Conservation (phyloP, 306 rosid species). For the Vicia faba region DNA sequence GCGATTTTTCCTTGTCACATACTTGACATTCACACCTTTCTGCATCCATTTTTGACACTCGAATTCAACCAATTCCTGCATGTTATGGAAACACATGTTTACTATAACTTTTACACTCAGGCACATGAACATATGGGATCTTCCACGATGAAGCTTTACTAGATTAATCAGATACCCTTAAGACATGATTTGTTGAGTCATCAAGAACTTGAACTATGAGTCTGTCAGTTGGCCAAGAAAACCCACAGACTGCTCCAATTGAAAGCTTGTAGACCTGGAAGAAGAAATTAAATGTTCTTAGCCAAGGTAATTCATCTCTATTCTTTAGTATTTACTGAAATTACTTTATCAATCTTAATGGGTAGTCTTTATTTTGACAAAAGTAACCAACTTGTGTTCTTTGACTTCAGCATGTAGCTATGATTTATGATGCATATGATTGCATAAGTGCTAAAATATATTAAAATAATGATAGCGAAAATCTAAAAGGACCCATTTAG, state of each 20-base stretch:
- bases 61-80: slow-evolving; percentile 55
- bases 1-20: slow-evolving; percentile 54
- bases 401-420: slow-evolving; percentile 36
- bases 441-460: slow-evolving; percentile 7
- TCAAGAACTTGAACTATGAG: slow-evolving; percentile 61
- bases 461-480: slow-evolving; percentile 20
- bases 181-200: slow-evolving; percentile 59
- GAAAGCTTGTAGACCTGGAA: slow-evolving; percentile 66
- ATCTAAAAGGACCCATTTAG: slow-evolving; percentile 26
- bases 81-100: slow-evolving; percentile 33
- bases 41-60: slow-evolving; percentile 52
- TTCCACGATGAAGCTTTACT: slow-evolving; percentile 15
- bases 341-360: slow-evolving; percentile 14
- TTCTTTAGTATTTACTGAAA: slow-evolving; percentile 6
- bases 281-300: slow-evolving; percentile 19
- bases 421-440: slow-evolving; percentile 14
- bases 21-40: slow-evolving; percentile 59
- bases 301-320: slow-evolving; percentile 33
- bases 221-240: slow-evolving; percentile 62
- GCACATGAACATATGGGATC: background rate
- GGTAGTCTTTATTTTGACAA: slow-evolving; percentile 29
- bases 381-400: slow-evolving; percentile 15
- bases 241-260: slow-evolving; percentile 56
- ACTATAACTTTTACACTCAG: slow-evolving; percentile 8
- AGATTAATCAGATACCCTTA: slow-evolving; percentile 45